A percentile compares a stretch with the other conserved stretches of the same genome.
phyloP scores from a whole-genome alignment of 2,329 filamentous ascomycete genomes.

The Alternaria sp. region DNA sequence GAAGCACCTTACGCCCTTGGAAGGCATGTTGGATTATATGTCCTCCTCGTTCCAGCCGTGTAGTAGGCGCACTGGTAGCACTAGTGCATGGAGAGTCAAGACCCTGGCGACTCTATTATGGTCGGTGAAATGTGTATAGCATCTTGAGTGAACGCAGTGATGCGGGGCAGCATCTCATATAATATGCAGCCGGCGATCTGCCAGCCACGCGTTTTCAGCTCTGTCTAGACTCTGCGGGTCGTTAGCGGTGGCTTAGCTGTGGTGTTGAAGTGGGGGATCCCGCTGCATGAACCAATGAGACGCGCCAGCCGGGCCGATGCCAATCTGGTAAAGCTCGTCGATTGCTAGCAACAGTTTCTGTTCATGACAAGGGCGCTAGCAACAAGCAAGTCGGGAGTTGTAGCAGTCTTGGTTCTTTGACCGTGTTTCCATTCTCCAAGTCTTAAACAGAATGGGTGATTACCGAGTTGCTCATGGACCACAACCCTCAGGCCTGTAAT shows the following conservation, averaged over 20 bases:
- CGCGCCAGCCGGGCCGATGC: slow-evolving; percentile 13
- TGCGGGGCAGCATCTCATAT: slow-evolving; percentile 7
- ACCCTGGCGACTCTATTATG: not conserved
- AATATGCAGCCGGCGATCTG: not conserved
- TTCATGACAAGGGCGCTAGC: not conserved
- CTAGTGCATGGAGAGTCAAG: not conserved
- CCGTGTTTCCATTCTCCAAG: not conserved
- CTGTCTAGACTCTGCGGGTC: slow-evolving; percentile 10
- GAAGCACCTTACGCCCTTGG: slow-evolving; percentile 47
- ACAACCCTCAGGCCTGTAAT: too few species aligned
- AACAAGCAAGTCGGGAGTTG: not conserved
- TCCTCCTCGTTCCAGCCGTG: not conserved
- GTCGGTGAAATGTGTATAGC: not conserved
- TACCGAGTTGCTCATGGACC: not conserved
- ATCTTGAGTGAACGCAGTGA: not conserved
- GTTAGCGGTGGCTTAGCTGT: slow-evolving; percentile 23
- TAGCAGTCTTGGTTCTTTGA: not conserved
- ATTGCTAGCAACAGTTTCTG: not conserved
- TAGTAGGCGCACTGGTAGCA: not conserved
- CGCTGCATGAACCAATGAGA: slow-evolving; percentile 20
- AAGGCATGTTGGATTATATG: slow-evolving; percentile 39
- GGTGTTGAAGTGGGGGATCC: slow-evolving; percentile 23
- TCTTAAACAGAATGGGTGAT: not conserved
- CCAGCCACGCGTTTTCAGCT: slow-evolving; percentile 14
- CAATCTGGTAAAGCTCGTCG: not conserved